Evolutionary conservation across 2,329 filamentous ascomycete species (phyloP).

Genomic region (Torrubiella hemipterigena): DNA sequence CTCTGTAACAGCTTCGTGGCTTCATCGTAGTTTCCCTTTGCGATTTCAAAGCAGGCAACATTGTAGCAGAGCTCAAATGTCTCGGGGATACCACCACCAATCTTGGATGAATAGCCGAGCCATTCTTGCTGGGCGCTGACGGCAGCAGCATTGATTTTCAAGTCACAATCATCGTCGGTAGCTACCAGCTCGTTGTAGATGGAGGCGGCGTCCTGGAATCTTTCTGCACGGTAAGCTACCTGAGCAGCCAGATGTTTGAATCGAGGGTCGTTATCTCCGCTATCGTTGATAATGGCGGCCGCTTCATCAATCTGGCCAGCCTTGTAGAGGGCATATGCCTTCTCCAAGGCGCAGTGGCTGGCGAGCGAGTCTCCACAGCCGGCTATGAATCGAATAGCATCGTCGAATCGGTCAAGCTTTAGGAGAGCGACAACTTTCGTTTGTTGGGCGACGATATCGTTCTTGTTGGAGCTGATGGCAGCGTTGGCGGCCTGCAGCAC

Average conservation of each 20-base stretch:
- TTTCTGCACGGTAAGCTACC: conserved; percentile 62
- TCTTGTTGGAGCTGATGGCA: conserved; percentile 48
- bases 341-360: conserved; percentile 52
- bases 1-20: conserved; percentile 57
- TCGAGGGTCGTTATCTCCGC: conserved; percentile 18
- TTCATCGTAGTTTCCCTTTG: conserved; percentile 51
- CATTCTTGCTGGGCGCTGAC: conserved; percentile 62
- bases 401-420: conserved; percentile 72
- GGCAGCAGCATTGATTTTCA: conserved; percentile 66
- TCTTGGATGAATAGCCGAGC: conserved; percentile 35
- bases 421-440: conserved; percentile 64
- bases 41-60: conserved; percentile 61
- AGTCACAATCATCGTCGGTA: conserved; percentile 41
- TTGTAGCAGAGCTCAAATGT: conserved; percentile 78
- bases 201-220: conserved; percentile 53
- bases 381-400: conserved; percentile 58
- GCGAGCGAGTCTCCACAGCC: conserved; percentile 50
- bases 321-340: conserved; percentile 78
- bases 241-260: conserved; percentile 48
- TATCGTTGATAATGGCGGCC: conserved; percentile 27
- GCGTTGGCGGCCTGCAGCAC: conserved; percentile 53
- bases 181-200: conserved; percentile 50
- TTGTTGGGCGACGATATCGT: conserved; percentile 48
- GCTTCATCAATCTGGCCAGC: conserved; percentile 57
- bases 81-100: conserved; percentile 51